Percentiles rank a stretch among this genome's conserved stretches.
phyloP scores from a whole-genome alignment of 495 filamentous ascomycete species.

The Polyplosphaeria fusca region DNA sequence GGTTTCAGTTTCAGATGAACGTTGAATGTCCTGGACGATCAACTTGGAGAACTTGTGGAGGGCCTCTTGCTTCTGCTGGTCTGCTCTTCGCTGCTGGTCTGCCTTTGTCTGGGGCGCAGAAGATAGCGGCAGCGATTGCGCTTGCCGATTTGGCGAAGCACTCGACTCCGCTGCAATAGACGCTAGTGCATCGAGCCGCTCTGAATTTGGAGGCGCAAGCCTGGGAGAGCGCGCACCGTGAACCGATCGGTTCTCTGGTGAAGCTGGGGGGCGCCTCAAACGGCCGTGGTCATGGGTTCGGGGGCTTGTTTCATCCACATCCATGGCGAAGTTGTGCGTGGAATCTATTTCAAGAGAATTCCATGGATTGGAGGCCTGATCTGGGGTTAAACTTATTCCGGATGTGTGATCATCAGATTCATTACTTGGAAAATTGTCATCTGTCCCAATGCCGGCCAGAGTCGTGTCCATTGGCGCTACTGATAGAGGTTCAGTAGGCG shows the following conservation, averaged over 20 bases:
- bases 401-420: slow-evolving; percentile 20
- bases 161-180: slow-evolving; percentile 10
- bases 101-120: slow-evolving; percentile 32
- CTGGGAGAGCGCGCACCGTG: too few species aligned
- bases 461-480: slow-evolving; percentile 32
- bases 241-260: too few species aligned
- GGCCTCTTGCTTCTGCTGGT: slow-evolving; percentile 23
- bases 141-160: slow-evolving; percentile 1
- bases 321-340: slow-evolving; percentile 19
- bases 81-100: slow-evolving; percentile 31
- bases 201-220: neutral
- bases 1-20: neutral
- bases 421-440: slow-evolving; percentile 23
- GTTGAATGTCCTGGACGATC: slow-evolving; percentile 18
- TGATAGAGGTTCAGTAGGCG: slow-evolving; percentile 7
- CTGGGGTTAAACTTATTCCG: slow-evolving; percentile 30
- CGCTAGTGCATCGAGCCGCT: slow-evolving; percentile 11
- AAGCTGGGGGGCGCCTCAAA: too few species aligned
- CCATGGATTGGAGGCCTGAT: slow-evolving; percentile 22
- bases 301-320: slow-evolving; percentile 19
- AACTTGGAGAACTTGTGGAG: slow-evolving; percentile 24
- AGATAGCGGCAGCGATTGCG: slow-evolving; percentile 9
- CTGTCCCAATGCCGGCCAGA: slow-evolving; percentile 28
- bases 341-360: slow-evolving; percentile 16
- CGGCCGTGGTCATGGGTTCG: too few species aligned